Conservation (phyloP, 768 basidiomycete species). For the Tremella yokohamensis region DNA sequence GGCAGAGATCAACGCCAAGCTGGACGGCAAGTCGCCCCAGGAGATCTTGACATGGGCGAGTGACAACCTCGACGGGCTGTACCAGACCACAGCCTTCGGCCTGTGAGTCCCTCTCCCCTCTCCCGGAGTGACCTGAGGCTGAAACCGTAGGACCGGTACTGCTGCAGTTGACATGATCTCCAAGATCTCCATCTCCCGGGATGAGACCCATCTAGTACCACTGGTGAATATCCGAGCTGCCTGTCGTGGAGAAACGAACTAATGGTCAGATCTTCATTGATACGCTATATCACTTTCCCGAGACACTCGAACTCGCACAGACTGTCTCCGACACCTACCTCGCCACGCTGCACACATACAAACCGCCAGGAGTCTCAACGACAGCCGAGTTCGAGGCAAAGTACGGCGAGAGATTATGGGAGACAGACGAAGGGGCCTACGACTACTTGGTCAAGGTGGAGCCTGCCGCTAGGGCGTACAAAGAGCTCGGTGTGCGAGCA, state of each 20-base stretch:
- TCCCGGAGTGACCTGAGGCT: conserved; percentile 1
- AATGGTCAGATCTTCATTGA: conserved; percentile 74
- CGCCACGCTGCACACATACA: conserved; percentile 71
- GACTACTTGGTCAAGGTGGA: conserved; percentile 96
- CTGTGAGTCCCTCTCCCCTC: conserved; percentile 53
- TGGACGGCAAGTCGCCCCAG: conserved; percentile 69
- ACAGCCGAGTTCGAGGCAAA: conserved; percentile 71
- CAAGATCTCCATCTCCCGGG: conserved; percentile 59
- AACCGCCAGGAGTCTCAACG: conserved; percentile 66
- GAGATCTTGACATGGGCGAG: conserved; percentile 84
- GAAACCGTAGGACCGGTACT: conserved; percentile 70
- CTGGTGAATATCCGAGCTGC: conserved; percentile 52
- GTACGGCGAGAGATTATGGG: conserved; percentile 80
- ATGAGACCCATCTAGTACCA: conserved; percentile 57
- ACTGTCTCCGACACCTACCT: conserved; percentile 73
- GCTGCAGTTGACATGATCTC: conserved; percentile 93
- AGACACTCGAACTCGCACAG: conserved; percentile 84
- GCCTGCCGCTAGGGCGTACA: conserved; percentile 83
- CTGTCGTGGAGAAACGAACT: background rate
- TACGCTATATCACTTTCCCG: conserved; percentile 90
- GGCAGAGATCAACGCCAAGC: conserved; percentile 66
- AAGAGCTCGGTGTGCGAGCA: conserved; percentile 68
- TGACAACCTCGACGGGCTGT: conserved; percentile 69
- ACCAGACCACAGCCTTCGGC: conserved; percentile 96
- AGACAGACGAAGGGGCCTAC: conserved; percentile 77